Conservation (phyloP, 192 early-diverging fungal genomes). For the Entomortierella parvispora region DNA sequence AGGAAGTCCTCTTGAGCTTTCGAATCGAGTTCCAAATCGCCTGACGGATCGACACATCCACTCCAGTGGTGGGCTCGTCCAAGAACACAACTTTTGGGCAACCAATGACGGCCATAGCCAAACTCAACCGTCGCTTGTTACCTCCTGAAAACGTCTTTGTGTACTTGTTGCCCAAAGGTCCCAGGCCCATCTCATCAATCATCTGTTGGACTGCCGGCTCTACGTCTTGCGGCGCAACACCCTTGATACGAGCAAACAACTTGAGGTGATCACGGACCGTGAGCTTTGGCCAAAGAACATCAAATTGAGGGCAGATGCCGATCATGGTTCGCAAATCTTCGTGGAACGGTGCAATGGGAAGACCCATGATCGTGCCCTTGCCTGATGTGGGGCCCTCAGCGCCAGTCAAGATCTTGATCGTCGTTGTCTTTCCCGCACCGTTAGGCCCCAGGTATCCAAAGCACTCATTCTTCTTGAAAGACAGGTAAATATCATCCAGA, state of each 20-base stretch:
- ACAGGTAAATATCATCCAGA: conserved; percentile 54
- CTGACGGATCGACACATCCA: conserved; percentile 65
- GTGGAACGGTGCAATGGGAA: conserved; percentile 42
- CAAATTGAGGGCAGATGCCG: conserved; percentile 57
- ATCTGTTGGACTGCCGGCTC: conserved; percentile 31
- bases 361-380: conserved; percentile 35
- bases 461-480: conserved; percentile 58
- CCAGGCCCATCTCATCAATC: conserved; percentile 48
- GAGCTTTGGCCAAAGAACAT: conserved; percentile 50
- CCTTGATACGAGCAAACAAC: conserved; percentile 55
- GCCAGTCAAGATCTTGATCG: conserved; percentile 54
- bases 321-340: conserved; percentile 50
- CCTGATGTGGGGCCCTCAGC: conserved; percentile 48
- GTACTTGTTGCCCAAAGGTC: conserved; percentile 29
- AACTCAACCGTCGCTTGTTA: conserved; percentile 71
- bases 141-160: conserved; percentile 68
- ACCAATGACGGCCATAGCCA: conserved; percentile 68
- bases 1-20: conserved; percentile 45
- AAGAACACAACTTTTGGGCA: conserved; percentile 82
- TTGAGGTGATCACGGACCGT: conserved; percentile 55
- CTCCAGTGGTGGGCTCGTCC: conserved; percentile 87
- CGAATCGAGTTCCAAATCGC: conserved; percentile 63
- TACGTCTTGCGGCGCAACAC: conserved; percentile 31
- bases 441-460: conserved; percentile 68
- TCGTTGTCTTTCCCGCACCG: conserved; percentile 68